phyloP scores from a whole-genome alignment of 441 rosid species.

The Gossypium davidsonii region DNA sequence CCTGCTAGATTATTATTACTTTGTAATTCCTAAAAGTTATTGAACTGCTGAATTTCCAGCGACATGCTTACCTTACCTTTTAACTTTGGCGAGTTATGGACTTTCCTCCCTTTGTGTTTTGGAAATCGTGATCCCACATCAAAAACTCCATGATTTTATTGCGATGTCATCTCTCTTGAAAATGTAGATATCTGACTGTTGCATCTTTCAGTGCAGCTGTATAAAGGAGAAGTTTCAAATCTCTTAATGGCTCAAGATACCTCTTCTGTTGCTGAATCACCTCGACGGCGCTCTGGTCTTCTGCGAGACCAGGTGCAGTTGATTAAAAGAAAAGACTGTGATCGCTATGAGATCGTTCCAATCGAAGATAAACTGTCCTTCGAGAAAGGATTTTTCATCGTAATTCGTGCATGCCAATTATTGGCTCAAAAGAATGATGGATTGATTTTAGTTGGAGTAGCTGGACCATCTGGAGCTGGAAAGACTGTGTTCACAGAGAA shows the following conservation, averaged over 20 bases:
- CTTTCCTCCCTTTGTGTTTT: not conserved
- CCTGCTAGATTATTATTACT: not conserved
- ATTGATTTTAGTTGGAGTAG: slow-evolving; percentile 75
- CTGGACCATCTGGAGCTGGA: slow-evolving; percentile 99
- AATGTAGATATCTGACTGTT: not conserved
- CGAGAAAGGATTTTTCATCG: slow-evolving; percentile 91
- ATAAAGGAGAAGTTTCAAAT: not conserved
- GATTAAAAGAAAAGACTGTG: slow-evolving; percentile 63
- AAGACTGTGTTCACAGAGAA: slow-evolving; percentile 92
- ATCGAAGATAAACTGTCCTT: slow-evolving; percentile 72
- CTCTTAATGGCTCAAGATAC: slow-evolving; percentile 48
- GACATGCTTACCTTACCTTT: not conserved
- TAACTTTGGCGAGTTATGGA: not conserved
- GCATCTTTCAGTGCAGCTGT: slow-evolving; percentile 4
- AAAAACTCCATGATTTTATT: not conserved
- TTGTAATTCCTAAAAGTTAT: not conserved
- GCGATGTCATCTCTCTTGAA: not conserved
- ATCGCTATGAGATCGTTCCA: slow-evolving; percentile 69
- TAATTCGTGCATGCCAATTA: slow-evolving; percentile 90
- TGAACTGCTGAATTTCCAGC: not conserved
- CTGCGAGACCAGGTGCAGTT: slow-evolving; percentile 82
- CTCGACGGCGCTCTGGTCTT: slow-evolving; percentile 66
- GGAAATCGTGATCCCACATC: not conserved
- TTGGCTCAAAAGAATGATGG: slow-evolving; percentile 89
- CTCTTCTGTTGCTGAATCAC: slow-evolving; percentile 43